Conservation (phyloP, 345 rosid species). For the Salix koriyanagi region DNA sequence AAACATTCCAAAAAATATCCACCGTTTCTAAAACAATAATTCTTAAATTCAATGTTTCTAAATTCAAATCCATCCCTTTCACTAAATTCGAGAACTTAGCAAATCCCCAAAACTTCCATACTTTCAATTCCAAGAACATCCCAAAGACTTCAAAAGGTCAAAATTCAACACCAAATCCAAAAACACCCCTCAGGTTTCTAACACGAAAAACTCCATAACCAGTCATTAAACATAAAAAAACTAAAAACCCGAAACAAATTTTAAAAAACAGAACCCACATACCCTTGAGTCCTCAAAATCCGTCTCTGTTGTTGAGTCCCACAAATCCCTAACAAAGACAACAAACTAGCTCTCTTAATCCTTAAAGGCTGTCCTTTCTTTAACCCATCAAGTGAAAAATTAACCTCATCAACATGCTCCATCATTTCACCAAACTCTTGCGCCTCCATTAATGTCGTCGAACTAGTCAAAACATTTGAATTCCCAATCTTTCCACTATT, state of each 20-base stretch:
- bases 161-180: background rate
- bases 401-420: conserved; percentile 97
- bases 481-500: background rate
- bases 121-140: background rate
- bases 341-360: conserved; percentile 76
- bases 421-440: conserved; percentile 98
- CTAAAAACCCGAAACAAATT: conserved; percentile 1
- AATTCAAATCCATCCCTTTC: background rate
- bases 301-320: conserved; percentile 70
- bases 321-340: conserved; percentile 74
- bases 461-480: background rate
- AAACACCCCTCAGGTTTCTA: background rate
- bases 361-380: conserved; percentile 71
- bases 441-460: conserved; percentile 86
- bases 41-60: background rate
- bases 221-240: background rate
- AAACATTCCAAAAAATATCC: background rate
- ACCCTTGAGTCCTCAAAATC: conserved; percentile 76
- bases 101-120: background rate
- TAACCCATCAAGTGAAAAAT: conserved; percentile 92
- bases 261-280: conserved; percentile 11
- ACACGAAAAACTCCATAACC: background rate
- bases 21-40: background rate
- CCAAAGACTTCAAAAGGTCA: background rate
- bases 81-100: background rate